Percentiles rank a stretch among this genome's conserved stretches.
Conservation (phyloP, 1,139 yeast genomes). For the Candida tunisiensis region DNA sequence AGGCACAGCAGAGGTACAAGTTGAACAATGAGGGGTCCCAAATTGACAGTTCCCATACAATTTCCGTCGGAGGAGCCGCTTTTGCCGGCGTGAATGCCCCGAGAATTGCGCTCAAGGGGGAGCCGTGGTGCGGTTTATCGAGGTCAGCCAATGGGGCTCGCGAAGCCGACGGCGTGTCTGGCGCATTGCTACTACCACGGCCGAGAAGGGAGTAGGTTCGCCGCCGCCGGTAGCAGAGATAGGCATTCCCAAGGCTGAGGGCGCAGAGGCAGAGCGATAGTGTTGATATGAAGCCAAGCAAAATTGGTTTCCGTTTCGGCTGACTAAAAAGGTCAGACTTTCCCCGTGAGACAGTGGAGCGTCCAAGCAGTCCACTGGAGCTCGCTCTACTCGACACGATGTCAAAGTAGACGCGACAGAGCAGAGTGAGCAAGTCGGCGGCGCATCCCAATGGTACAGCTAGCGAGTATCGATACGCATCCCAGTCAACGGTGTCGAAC, state of each 20-base stretch:
- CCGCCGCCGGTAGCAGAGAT: slow-evolving; percentile 16
- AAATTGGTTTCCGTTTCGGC: no score
- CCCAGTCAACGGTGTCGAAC: slow-evolving; percentile 49
- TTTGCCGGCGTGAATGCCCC: slow-evolving; percentile 1
- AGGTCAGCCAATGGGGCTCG: slow-evolving; percentile 4
- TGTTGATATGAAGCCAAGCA: no score
- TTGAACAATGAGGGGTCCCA: slow-evolving; percentile 45
- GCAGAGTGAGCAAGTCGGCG: slow-evolving; percentile 16
- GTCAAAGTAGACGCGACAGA: slow-evolving; percentile 7
- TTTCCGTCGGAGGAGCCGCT: not conserved
- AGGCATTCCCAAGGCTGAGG: no score
- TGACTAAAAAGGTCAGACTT: no score
- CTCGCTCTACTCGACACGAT: no score
- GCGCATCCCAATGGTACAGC: slow-evolving; percentile 32
- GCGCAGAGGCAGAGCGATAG: no score
- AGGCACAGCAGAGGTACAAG: slow-evolving; percentile 29
- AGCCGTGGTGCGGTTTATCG: not conserved
- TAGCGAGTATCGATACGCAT: slow-evolving; percentile 28
- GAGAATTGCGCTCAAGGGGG: slow-evolving; percentile 2
- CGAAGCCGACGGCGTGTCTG: slow-evolving; percentile 24
- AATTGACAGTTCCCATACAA: slow-evolving; percentile 35
- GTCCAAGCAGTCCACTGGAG: no score
- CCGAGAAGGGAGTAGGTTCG: slow-evolving; percentile 27
- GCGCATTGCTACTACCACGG: slow-evolving; percentile 19
- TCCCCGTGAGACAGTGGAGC: no score